These are phyloP conservation scores for Thalassiosira profunda DNA, from an alignment of 108 stramenopile species.

Conservation along the genomic window DNA sequence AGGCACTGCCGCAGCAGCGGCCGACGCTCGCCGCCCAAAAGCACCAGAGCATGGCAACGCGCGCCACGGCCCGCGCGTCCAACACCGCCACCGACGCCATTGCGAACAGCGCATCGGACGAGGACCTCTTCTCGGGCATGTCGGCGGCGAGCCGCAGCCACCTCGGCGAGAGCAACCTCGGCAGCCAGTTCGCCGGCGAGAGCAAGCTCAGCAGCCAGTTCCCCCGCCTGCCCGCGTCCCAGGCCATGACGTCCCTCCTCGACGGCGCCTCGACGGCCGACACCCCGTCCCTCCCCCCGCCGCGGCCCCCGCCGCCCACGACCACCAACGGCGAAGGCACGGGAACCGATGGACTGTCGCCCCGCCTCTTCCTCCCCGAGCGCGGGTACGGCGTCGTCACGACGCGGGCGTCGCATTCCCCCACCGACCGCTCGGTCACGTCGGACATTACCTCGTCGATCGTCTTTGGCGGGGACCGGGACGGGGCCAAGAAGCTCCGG, in stretches of 20 bases:
- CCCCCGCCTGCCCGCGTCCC: slow-evolving; percentile 18
- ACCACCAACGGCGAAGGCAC: neutral
- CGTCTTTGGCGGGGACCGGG: slow-evolving; percentile 45
- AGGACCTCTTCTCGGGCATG: slow-evolving; percentile 50
- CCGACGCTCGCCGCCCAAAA: too few relatives aligned
- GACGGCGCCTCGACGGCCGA: slow-evolving; percentile 37
- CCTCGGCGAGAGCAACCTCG: neutral
- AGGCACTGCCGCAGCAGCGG: neutral
- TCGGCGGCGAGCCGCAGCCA: slow-evolving; percentile 11
- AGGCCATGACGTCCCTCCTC: slow-evolving; percentile 35
- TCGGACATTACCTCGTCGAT: slow-evolving; percentile 53
- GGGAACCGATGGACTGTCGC: neutral
- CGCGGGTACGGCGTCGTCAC: slow-evolving; percentile 35
- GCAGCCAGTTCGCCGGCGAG: neutral
- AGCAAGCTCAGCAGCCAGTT: slow-evolving; percentile 12
- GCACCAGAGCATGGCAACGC: too few relatives aligned
- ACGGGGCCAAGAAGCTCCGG: too few relatives aligned
- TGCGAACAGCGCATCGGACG: slow-evolving; percentile 25
- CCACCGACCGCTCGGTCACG: slow-evolving; percentile 34
- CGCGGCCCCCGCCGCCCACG: neutral
- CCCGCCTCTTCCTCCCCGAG: slow-evolving; percentile 24
- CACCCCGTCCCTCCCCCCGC: slow-evolving; percentile 14
- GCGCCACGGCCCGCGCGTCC: too few relatives aligned
- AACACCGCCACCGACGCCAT: too few relatives aligned
- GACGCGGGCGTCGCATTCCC: slow-evolving; percentile 16